Percentiles rank a stretch among this genome's conserved stretches.
Conservation (phyloP, 176 grass and related monocot genomes). For the Oryza nivara region DNA sequence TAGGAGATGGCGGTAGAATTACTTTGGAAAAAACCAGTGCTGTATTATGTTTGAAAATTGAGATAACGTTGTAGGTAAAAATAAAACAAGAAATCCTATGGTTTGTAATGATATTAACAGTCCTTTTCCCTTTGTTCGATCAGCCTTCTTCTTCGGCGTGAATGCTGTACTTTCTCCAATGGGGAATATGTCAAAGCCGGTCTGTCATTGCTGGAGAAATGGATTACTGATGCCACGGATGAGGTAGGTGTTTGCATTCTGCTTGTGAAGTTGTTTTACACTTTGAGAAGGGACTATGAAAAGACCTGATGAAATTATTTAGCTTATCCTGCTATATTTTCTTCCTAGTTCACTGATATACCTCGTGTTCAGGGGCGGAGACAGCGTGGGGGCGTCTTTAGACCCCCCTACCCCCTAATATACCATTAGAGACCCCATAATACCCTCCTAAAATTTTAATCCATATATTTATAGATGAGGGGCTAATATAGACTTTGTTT, state of each 20-base stretch:
- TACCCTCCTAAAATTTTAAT: too few species aligned
- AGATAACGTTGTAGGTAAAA: neutral
- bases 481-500: too few species aligned
- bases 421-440: too few species aligned
- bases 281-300: neutral
- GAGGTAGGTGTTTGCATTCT: slow-evolving; percentile 55
- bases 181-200: slow-evolving; percentile 98
- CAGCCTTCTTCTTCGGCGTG: slow-evolving; percentile 89
- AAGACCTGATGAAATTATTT: slow-evolving; percentile 30
- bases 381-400: too few species aligned
- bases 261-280: slow-evolving; percentile 24
- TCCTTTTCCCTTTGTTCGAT: slow-evolving; percentile 34
- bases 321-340: neutral
- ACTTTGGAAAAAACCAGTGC: slow-evolving; percentile 20
- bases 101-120: slow-evolving; percentile 19
- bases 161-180: slow-evolving; percentile 98
- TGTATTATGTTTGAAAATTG: neutral
- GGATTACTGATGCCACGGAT: slow-evolving; percentile 87
- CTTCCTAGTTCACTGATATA: neutral
- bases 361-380: neutral
- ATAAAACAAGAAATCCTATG: slow-evolving; percentile 16
- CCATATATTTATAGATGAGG: too few species aligned
- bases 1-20: neutral
- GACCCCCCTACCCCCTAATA: too few species aligned
- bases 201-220: slow-evolving; percentile 85